A percentile compares a stretch with the other conserved stretches of the same genome.
These are phyloP conservation scores for Lagenidium sp. DNA, from an alignment of 352 stramenopile species.

Conservation along the genomic window DNA sequence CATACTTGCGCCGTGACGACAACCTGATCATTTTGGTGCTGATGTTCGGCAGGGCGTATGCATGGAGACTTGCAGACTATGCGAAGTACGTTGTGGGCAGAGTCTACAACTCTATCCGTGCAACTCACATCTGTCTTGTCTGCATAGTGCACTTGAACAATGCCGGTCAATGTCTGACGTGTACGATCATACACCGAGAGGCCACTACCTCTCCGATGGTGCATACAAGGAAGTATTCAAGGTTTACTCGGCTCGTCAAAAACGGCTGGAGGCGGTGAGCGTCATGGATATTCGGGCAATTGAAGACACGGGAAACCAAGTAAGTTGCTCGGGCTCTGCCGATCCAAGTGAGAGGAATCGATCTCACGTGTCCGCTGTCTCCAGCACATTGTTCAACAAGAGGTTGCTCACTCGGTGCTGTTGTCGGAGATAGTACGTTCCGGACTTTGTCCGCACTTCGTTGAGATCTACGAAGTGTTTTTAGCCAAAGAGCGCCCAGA, in stretches of 20 bases:
- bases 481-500: slow-evolving; percentile 59
- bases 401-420: slow-evolving; percentile 92
- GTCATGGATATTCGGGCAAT: slow-evolving; percentile 93
- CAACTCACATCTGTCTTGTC: no score
- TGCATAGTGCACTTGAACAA: no score
- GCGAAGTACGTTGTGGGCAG: slow-evolving; percentile 14
- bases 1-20: background rate
- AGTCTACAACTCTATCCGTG: no score
- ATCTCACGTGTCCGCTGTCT: background rate
- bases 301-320: slow-evolving; percentile 80
- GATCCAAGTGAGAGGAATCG: no score
- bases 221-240: slow-evolving; percentile 88
- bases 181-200: slow-evolving; percentile 44
- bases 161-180: slow-evolving; percentile 28
- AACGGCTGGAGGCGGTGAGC: slow-evolving; percentile 68
- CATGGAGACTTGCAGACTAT: slow-evolving; percentile 20
- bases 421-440: slow-evolving; percentile 84
- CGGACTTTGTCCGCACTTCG: slow-evolving; percentile 92
- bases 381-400: slow-evolving; percentile 82
- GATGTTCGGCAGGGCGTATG: slow-evolving; percentile 15
- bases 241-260: slow-evolving; percentile 50
- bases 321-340: no score
- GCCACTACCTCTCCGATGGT: slow-evolving; percentile 73
- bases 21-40: background rate
- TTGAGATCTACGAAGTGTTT: slow-evolving; percentile 90